Evolutionary conservation across 2,329 filamentous ascomycete species (phyloP), one percentile per base, ranked within the genome.

Genomic region (Botrytis elliptica): DNA sequence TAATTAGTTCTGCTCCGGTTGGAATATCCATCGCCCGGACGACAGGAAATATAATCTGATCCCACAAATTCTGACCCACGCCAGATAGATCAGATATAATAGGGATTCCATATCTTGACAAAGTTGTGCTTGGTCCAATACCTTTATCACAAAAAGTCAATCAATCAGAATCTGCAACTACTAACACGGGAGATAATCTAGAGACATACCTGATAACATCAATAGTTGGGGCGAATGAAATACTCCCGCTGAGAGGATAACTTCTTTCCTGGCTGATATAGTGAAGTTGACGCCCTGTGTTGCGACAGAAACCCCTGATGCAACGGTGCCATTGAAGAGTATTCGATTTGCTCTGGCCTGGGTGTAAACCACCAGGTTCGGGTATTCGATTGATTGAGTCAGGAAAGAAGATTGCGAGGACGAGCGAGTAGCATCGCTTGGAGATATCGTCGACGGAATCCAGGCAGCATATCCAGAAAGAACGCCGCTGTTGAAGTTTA

Each of bases 31-130:
- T 71, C 29, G 38, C 44, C 29, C 67, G 70, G 20, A 40, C 36
- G 16, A 44, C 59, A 12, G 65, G 49, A 36, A 75, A 73, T n/a
- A 76, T 76, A 20, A 67, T 44, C 29, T 67, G 64, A 46, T 67
- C 64, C 20, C 42, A 22, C n/a, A 88, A 82, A 71, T 85, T 84
- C 75, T 86, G 81, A 5, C 86, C 87, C 1, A 88, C 86, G 2
- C 86, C 86, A 0, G 84, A 84, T 2, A 85, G 82, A 44, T 86
- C 82, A 12, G 82, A 81, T 3, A 88, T 74, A 2, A 86, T 76
- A 0, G 82, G 78, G 55, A 88, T 88, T 29, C 10, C 33, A 49
- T 46, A 29, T 67, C 49, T 5, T 6, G 44, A 46, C 44, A 46
- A 46, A 46, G 18, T 46, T 46, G 18, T 7, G 20, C 20, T 46